Evolutionary conservation across 208 protist species (phyloP).

Genomic region (Leishmania gerbilli): DNA sequence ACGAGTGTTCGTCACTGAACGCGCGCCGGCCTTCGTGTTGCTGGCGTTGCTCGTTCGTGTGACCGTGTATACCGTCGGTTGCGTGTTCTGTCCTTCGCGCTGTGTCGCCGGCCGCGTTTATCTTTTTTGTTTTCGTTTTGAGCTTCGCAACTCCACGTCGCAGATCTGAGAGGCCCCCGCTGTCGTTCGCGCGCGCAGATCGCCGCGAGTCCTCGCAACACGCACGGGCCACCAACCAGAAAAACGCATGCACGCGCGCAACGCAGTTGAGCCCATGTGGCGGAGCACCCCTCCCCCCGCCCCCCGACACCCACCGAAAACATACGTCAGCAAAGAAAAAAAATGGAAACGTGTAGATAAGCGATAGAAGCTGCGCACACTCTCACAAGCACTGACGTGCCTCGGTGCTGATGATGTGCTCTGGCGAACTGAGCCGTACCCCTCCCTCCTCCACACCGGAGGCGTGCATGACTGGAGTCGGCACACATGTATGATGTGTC

Average conservation of each 20-base stretch:
- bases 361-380: not conserved
- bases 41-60: not conserved
- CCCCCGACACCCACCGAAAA: too few relatives aligned
- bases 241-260: not conserved
- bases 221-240: not conserved
- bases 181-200: not conserved
- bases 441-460: not conserved
- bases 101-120: not conserved
- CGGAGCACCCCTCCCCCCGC: not conserved
- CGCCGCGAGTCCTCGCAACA: not conserved
- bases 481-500: not conserved
- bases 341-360: not conserved
- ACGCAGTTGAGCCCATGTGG: not conserved
- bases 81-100: not conserved
- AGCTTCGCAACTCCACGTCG: not conserved
- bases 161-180: not conserved
- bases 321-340: too few relatives aligned
- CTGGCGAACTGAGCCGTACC: not conserved
- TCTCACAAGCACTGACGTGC: not conserved
- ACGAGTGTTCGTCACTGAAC: not conserved
- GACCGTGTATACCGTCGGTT: not conserved
- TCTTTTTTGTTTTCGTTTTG: not conserved
- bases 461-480: not conserved
- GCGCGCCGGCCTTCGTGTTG: not conserved
- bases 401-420: not conserved